Evolutionary conservation across 331 rosid genomes (phyloP), one percentile per base, ranked within the genome.

Genomic region (Malus hybrid): DNA sequence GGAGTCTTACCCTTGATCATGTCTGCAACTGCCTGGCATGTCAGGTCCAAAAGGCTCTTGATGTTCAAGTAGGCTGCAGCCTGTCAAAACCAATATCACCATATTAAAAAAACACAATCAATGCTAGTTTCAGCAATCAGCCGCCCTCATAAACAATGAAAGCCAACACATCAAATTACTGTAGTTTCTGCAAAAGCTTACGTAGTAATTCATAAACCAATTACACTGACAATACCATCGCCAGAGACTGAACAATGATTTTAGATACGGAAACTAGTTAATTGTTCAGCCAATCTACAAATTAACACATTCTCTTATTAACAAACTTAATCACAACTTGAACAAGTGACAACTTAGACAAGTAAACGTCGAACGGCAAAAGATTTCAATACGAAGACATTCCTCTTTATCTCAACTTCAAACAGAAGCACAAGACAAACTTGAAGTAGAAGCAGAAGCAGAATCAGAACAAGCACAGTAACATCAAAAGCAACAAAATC

Each of bases 1-100:
- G 93, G 91, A 9, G 97, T 87, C 89, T 87, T 91, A 4, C 91
- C 90, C 79, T 89, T 91, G 74, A 91, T 89, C 95, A 89, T 91
- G 76, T 91, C 91, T 0, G 93, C 97, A 3, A 87, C 93, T 50
- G 91, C 89, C 73, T 86, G 91, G 79, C 95, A 89, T 4, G 93
- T 89, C 77, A 91, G 81, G 65, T 91, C 95, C 83, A 89, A 71
- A 69, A 89, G 82, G 85, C 76, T 85, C 87, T 89, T 85, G 82
- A 87, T 91, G 80, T 89, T 86, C 88, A 89, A 76, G 85, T 86
- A 89, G 82, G 89, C 87, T 0, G 93, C 97, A 61, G 97, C 95
- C 95, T 91, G 83, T 13, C 70, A 54, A 15, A 20, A 28, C 1
- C 15, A 3, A 31, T 7, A 12, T 29, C 70, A 24, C 18, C 44